Evolutionary conservation across 2,329 filamentous ascomycete genomes (phyloP).

Genomic region (Aspergillus transmontanensis): DNA sequence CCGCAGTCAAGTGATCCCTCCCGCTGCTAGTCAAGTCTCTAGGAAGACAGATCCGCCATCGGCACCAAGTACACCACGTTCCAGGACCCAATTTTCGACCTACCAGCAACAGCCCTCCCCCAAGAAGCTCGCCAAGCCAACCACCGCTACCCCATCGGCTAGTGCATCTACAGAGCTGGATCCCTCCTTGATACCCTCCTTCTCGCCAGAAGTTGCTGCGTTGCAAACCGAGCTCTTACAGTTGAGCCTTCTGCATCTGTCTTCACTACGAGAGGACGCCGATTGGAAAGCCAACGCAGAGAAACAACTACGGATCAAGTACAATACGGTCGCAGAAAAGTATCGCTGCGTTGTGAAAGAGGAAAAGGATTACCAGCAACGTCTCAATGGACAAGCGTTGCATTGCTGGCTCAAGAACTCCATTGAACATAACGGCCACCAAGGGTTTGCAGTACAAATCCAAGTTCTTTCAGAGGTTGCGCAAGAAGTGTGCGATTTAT

Average conservation of each 20-base stretch:
- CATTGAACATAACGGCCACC: slow-evolving; percentile 27
- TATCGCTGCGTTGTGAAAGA: slow-evolving; percentile 34
- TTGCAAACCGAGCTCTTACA: slow-evolving; percentile 49
- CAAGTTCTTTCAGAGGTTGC: slow-evolving; percentile 42
- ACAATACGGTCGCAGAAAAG: slow-evolving; percentile 37
- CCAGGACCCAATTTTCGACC: slow-evolving; percentile 37
- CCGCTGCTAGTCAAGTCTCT: slow-evolving; percentile 15
- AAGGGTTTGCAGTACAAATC: slow-evolving; percentile 39
- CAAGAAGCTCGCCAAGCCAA: slow-evolving; percentile 37
- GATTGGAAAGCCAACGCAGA: slow-evolving; percentile 37
- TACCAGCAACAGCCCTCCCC: slow-evolving; percentile 44
- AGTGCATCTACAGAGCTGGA: slow-evolving; percentile 17
- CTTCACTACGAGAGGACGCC: slow-evolving; percentile 28
- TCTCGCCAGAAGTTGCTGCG: slow-evolving; percentile 38
- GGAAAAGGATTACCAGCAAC: slow-evolving; percentile 37
- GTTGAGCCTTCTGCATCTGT: slow-evolving; percentile 42
- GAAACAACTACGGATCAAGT: slow-evolving; percentile 34
- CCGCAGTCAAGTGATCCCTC: slow-evolving; percentile 36
- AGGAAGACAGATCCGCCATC: slow-evolving; percentile 23
- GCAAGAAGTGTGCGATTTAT: slow-evolving; percentile 41
- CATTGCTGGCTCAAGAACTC: slow-evolving; percentile 37
- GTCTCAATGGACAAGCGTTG: slow-evolving; percentile 40
- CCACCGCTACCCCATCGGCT: slow-evolving; percentile 20
- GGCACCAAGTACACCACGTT: slow-evolving; percentile 21
- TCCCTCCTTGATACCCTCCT: slow-evolving; percentile 28